These are phyloP conservation scores for Pyrenopolyporus hunteri DNA, from an alignment of 495 filamentous ascomycete genomes.

Conservation along the genomic window DNA sequence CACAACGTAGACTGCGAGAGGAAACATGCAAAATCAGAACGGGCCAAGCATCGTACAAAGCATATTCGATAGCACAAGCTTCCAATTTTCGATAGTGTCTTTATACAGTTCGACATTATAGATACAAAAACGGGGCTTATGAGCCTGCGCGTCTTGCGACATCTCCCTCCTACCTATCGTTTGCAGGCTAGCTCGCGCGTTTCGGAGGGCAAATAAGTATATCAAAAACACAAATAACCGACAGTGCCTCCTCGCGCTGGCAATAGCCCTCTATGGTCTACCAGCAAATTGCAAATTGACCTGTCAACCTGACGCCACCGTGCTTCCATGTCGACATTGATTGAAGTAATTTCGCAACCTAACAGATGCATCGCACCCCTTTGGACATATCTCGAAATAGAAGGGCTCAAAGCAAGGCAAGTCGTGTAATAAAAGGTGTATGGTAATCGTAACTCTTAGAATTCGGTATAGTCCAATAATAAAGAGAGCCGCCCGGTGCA, in stretches of 20 bases:
- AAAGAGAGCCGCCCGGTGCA: background rate
- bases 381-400: slow-evolving; percentile 4
- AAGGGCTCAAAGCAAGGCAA: slow-evolving; percentile 17
- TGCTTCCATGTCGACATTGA: slow-evolving; percentile 23
- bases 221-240: slow-evolving; percentile 25
- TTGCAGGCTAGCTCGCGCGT: slow-evolving; percentile 20
- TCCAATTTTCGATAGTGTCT: slow-evolving; percentile 19
- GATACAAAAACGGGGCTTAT: slow-evolving; percentile 34
- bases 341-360: slow-evolving; percentile 29
- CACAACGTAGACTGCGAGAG: background rate
- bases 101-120: slow-evolving; percentile 36
- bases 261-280: slow-evolving; percentile 26
- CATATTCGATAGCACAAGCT: slow-evolving; percentile 12
- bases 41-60: background rate
- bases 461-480: slow-evolving; percentile 34
- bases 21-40: background rate
- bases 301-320: slow-evolving; percentile 35
- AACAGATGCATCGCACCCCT: slow-evolving; percentile 13
- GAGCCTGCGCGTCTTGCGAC: slow-evolving; percentile 7
- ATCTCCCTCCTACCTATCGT: slow-evolving; percentile 1
- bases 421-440: slow-evolving; percentile 42
- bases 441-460: slow-evolving; percentile 19
- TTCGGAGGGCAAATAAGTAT: slow-evolving; percentile 14
- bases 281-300: slow-evolving; percentile 38
- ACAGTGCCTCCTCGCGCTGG: slow-evolving; percentile 20